Evolutionary conservation across 1,139 yeast species (phyloP), one percentile per base, ranked within the genome.

Genomic region (Suhomyces panamericanus): DNA sequence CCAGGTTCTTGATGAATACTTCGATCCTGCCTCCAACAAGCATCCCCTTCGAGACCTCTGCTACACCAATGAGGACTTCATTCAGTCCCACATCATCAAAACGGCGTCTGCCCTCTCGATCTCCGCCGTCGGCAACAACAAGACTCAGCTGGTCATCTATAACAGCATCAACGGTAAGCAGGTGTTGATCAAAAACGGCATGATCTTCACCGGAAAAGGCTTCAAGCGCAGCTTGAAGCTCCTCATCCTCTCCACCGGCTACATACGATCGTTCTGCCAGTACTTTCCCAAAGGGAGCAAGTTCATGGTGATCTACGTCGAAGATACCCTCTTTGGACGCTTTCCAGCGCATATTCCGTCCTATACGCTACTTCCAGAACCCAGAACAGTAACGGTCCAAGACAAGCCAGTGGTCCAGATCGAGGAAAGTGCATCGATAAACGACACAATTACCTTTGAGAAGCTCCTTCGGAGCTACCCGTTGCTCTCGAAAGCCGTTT

Each of bases 31-130:
- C 12, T 56, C 63, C 12, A 52, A 57, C 8, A 64, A 75, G 20
- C 52, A 64, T 4, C 62, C 75, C 2, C 73, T 82, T 45, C 62
- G 62, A 13, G 89, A 85, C 3, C 62, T 83, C 17, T 85, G 91
- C 57, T 77, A 77, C 49, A 55, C 51, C 45, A 75, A 71, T 42
- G 83, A 81, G 39, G 91, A 85, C 26, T 89, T 87, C 58, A 67
- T 88, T 8, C 77, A 78, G 42, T 80, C 90, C 1, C 96, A 89
- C 62, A 77, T 89, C 20, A 63, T 87, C 26, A 67, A 74, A 44
- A 64, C 70, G 6, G 52, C 62, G 15, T 56, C 67, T 1, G 63
- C 73, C 8, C 55, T 58, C 34, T 62, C 74, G 1, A 59, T 75
- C 16, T 62, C 72, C 10, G 66, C 70, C 46, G 57, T 70, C 33